Evolutionary conservation across 2,329 filamentous ascomycete genomes (phyloP).

Genomic region (Aspergillus uvarum): DNA sequence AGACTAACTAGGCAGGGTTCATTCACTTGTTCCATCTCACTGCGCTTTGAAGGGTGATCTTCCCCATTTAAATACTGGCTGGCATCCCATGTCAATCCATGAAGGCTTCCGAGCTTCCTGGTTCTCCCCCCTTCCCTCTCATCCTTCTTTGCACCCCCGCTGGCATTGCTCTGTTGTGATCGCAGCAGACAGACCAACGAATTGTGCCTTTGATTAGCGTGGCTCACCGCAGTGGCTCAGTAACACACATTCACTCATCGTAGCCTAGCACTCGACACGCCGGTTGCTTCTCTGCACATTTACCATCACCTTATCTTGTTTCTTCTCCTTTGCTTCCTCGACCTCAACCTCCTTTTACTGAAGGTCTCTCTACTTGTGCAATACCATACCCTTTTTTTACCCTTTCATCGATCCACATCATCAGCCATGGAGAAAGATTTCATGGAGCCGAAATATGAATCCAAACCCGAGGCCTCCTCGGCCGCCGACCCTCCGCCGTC

Average conservation of each 20-base stretch:
- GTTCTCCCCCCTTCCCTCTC: background rate
- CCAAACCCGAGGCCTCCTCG: slow-evolving; percentile 23
- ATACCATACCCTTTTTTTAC: background rate
- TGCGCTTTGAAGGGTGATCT: background rate
- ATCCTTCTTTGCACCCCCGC: too few species aligned
- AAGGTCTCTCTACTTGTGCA: background rate
- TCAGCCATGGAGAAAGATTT: slow-evolving; percentile 35
- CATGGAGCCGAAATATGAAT: slow-evolving; percentile 17
- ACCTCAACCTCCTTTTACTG: background rate
- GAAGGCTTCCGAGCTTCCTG: background rate
- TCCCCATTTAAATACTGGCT: background rate
- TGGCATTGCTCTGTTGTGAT: background rate
- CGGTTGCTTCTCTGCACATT: background rate
- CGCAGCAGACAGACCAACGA: background rate
- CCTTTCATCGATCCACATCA: background rate
- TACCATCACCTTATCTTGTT: background rate
- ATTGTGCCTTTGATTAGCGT: background rate
- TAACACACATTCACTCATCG: background rate
- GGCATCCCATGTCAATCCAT: background rate
- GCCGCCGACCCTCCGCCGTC: slow-evolving; percentile 26
- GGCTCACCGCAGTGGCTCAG: background rate
- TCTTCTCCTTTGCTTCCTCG: background rate
- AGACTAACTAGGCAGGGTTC: background rate
- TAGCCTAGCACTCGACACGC: background rate
- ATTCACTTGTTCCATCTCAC: background rate